Percentiles rank a stretch among this genome's conserved stretches.
These are phyloP conservation scores for Actinomucor elegans DNA, from an alignment of 371 early-diverging fungal genomes.

Conservation along the genomic window DNA sequence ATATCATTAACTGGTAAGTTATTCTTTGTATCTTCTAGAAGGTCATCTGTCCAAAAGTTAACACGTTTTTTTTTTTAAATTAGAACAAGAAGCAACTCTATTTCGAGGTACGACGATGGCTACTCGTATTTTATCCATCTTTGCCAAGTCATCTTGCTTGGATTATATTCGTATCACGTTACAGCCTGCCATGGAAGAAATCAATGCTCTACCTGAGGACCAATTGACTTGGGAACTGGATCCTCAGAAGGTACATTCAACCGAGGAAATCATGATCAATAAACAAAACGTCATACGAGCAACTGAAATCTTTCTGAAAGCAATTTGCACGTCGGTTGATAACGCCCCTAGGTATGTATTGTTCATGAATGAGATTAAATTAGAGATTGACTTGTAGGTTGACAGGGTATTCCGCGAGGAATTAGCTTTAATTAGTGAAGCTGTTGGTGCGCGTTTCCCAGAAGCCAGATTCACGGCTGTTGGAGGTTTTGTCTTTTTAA, in stretches of 20 bases:
- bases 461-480: constrained; percentile 85
- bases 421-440: constrained; percentile 70
- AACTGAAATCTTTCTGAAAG: constrained; percentile 76
- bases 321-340: constrained; percentile 70
- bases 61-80: too few species aligned
- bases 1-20: constrained; percentile 67
- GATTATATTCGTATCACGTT: constrained; percentile 83
- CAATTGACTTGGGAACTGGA: constrained; percentile 76
- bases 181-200: constrained; percentile 68
- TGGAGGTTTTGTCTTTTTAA: constrained; percentile 92
- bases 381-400: constrained; percentile 14
- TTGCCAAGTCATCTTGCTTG: constrained; percentile 73
- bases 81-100: constrained; percentile 78
- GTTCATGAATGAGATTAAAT: too few species aligned
- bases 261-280: constrained; percentile 67
- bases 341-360: constrained; percentile 61
- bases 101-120: constrained; percentile 93
- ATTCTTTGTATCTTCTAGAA: not conserved
- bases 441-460: constrained; percentile 82
- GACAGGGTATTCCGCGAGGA: constrained; percentile 68
- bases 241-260: constrained; percentile 69
- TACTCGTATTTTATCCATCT: constrained; percentile 80
- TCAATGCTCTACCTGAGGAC: constrained; percentile 46
- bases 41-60: not conserved
- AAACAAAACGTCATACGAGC: constrained; percentile 76